Evolutionary conservation across 2,329 filamentous ascomycete species (phyloP).

Genomic region (Aspergillus chevalieri): DNA sequence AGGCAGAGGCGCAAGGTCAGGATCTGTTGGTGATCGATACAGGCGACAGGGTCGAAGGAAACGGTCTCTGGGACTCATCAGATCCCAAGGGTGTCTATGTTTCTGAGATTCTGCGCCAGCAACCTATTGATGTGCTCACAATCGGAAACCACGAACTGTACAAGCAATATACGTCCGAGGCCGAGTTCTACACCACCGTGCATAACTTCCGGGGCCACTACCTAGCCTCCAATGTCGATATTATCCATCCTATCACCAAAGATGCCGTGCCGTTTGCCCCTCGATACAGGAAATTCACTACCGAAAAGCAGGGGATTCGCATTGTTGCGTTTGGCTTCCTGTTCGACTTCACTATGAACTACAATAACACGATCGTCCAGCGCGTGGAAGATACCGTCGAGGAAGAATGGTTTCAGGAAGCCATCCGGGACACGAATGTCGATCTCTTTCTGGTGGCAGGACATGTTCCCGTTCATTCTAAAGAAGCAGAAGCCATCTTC

Average conservation of each 20-base stretch:
- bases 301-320: constrained; percentile 77
- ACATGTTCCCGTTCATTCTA: constrained; percentile 75
- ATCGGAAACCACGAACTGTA: constrained; percentile 96
- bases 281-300: constrained; percentile 82
- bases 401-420: constrained; percentile 81
- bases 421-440: constrained; percentile 69
- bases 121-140: constrained; percentile 76
- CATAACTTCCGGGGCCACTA: constrained; percentile 77
- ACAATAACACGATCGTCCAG: constrained; percentile 82
- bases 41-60: constrained; percentile 87
- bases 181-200: constrained; percentile 73
- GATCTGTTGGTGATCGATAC: constrained; percentile 94
- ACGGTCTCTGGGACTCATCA: constrained; percentile 88
- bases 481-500: constrained; percentile 72
- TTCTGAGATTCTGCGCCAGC: constrained; percentile 77
- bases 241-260: constrained; percentile 66
- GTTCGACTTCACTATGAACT: constrained; percentile 86
- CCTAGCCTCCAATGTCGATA: constrained; percentile 88
- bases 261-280: constrained; percentile 69
- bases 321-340: constrained; percentile 89
- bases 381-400: constrained; percentile 73
- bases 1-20: constrained; percentile 68
- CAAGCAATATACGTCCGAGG: constrained; percentile 66
- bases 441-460: constrained; percentile 84
- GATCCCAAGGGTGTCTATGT: constrained; percentile 81